Evolutionary conservation across 179 eudicot genomes (phyloP).

Genomic region (Corrigiola litoralis): DNA sequence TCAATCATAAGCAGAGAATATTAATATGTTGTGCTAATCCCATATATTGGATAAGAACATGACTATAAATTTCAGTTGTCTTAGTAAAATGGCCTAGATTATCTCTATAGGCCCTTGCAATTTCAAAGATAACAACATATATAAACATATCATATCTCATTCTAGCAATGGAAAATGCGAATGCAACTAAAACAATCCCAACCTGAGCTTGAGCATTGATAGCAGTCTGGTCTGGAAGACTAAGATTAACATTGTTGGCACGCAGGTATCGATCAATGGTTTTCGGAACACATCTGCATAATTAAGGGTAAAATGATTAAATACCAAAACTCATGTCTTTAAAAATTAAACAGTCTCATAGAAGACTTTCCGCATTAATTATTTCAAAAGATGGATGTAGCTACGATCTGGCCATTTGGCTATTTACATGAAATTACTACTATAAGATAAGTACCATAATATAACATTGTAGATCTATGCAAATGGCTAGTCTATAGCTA

Average conservation of each 20-base stretch:
- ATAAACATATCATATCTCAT: too few relatives aligned
- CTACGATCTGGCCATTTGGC: too few relatives aligned
- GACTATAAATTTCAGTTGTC: not conserved
- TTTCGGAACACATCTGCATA: slow-evolving; percentile 41
- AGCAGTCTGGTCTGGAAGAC: slow-evolving; percentile 18
- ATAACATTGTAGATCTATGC: too few relatives aligned
- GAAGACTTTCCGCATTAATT: too few relatives aligned
- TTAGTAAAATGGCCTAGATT: not conserved
- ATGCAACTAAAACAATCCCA: not conserved
- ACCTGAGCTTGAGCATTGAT: slow-evolving; percentile 69
- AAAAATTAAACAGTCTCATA: too few relatives aligned
- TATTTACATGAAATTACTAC: too few relatives aligned
- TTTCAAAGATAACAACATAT: too few relatives aligned
- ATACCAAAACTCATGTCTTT: too few relatives aligned
- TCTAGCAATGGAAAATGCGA: not conserved
- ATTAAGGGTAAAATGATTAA: not conserved
- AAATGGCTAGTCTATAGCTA: too few relatives aligned
- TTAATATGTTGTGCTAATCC: not conserved
- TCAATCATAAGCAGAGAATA: too few relatives aligned
- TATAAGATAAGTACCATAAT: too few relatives aligned
- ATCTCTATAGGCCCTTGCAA: not conserved
- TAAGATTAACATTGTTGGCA: slow-evolving; percentile 42
- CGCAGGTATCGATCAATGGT: slow-evolving; percentile 83
- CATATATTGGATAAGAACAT: not conserved
- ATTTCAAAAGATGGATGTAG: too few relatives aligned